Evolutionary conservation across 768 basidiomycete species (phyloP), one percentile per base, ranked within the genome.

Genomic region (Leccinum fibrillosum): DNA sequence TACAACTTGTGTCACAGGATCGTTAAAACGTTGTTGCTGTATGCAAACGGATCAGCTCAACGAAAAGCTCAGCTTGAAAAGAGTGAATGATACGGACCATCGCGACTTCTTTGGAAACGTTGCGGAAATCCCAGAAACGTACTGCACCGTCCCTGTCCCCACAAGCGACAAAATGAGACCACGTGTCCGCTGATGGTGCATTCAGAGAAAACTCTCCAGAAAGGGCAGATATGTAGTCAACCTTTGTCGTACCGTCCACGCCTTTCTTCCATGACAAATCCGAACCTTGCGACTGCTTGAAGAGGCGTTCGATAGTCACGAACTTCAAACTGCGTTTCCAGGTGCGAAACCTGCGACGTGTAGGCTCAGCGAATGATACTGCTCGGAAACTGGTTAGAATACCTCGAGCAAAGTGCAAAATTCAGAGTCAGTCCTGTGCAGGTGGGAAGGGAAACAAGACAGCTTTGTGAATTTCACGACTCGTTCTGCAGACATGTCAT

Each of bases 261-360:
- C 17, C 68, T 66, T 34, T 75, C 74, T 5, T 59, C 56, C 10
- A 70, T 64, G 15, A 59, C 45, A 57, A 77, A 82, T 5, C 82
- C 82, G 61, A 83, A 83, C 30, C 78, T 69, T 50, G 75, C 70
- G 21, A 75, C 76, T 3, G 77, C 66, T 32, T 61, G 57, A 25
- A 61, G 62, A 13, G 77, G 74, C 35, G 70, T 55, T 17, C 82
- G 75, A 59, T 76, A 72, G 60, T 82, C 82, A 21, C 76, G 80
- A n/a, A 82, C 53, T 62, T 83, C 82, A 53, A 79, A 81, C 58
- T 83, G 82, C 28, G 75, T 71, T 61, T 84, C 82, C 21, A 79
- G 70, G 62, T 82, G 79, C 6, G 76, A 75, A 50, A 82, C 72
- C 82, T 83, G 49, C 21, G 47, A 44, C 12, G 10, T 34, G 23